These are phyloP conservation scores for Alternaria infectoria DNA, from an alignment of 2,329 filamentous ascomycete species.

Conservation along the genomic window DNA sequence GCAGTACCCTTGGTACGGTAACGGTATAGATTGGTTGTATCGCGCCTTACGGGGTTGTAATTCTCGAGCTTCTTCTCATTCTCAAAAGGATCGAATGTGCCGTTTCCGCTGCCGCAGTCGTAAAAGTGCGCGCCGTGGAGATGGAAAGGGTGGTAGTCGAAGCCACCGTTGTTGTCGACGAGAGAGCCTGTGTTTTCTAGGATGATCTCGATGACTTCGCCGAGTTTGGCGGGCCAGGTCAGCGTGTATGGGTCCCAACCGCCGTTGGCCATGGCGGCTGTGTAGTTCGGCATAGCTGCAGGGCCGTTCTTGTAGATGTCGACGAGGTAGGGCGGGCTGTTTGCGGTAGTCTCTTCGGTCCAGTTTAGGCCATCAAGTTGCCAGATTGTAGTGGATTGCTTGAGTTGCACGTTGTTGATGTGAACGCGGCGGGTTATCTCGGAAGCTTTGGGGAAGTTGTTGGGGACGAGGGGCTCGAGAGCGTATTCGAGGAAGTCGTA, in stretches of 20 bases:
- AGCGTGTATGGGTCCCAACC: slow-evolving; percentile 62
- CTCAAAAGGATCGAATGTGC: slow-evolving; percentile 57
- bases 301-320: slow-evolving; percentile 59
- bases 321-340: slow-evolving; percentile 57
- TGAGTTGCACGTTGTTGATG: slow-evolving; percentile 32
- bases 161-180: slow-evolving; percentile 26
- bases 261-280: slow-evolving; percentile 55
- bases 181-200: slow-evolving; percentile 47
- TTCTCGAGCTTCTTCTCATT: slow-evolving; percentile 54
- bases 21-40: slow-evolving; percentile 63
- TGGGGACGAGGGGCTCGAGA: slow-evolving; percentile 40
- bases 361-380: slow-evolving; percentile 29
- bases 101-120: slow-evolving; percentile 61
- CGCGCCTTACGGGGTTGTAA: slow-evolving; percentile 50
- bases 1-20: slow-evolving; percentile 55
- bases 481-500: slow-evolving; percentile 50
- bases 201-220: slow-evolving; percentile 64
- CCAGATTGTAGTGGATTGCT: slow-evolving; percentile 29
- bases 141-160: slow-evolving; percentile 60
- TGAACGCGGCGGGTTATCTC: slow-evolving; percentile 46
- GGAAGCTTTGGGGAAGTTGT: slow-evolving; percentile 42
- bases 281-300: slow-evolving; percentile 59
- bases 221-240: slow-evolving; percentile 61
- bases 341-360: slow-evolving; percentile 17
- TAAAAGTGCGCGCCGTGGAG: slow-evolving; percentile 62